Evolutionary conservation across 768 basidiomycete genomes (phyloP).

Genomic region (Serendipita vermifera): DNA sequence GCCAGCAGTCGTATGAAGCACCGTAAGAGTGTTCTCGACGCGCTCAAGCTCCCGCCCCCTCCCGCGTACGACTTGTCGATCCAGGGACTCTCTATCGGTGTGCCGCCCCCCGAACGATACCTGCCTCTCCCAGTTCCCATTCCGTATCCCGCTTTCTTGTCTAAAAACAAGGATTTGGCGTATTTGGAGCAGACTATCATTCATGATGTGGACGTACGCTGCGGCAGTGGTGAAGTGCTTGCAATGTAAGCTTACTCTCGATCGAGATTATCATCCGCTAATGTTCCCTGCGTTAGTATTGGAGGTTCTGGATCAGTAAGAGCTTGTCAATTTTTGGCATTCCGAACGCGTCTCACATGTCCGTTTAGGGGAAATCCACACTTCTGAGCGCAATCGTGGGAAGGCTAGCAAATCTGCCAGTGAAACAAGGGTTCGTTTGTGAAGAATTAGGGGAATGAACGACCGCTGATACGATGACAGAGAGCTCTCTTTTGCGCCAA

Average conservation of each 20-base stretch:
- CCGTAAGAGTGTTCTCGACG: background rate
- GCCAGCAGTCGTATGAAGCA: background rate
- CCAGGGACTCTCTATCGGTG: constrained; percentile 17
- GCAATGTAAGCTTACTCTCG: constrained; percentile 23
- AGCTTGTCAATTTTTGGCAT: background rate
- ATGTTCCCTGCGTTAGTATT: constrained; percentile 6
- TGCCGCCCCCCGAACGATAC: constrained; percentile 13
- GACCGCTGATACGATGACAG: background rate
- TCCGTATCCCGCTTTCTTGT: constrained; percentile 13
- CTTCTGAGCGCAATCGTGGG: constrained; percentile 26
- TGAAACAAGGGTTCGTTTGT: constrained; percentile 20
- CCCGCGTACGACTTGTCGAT: constrained; percentile 17
- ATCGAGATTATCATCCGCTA: background rate
- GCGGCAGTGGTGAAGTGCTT: constrained; percentile 26
- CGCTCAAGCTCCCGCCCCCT: constrained; percentile 15
- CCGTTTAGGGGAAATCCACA: constrained; percentile 26
- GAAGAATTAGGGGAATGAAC: constrained; percentile 8
- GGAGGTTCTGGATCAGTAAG: constrained; percentile 9
- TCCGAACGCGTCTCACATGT: background rate
- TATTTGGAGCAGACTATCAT: constrained; percentile 20
- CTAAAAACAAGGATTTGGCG: background rate
- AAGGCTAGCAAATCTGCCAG: constrained; percentile 21
- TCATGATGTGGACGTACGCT: constrained; percentile 21
- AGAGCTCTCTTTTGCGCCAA: background rate
- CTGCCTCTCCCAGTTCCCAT: constrained; percentile 16